phyloP scores from a whole-genome alignment of 768 basidiomycete species.

The Kwoniella europaea region DNA sequence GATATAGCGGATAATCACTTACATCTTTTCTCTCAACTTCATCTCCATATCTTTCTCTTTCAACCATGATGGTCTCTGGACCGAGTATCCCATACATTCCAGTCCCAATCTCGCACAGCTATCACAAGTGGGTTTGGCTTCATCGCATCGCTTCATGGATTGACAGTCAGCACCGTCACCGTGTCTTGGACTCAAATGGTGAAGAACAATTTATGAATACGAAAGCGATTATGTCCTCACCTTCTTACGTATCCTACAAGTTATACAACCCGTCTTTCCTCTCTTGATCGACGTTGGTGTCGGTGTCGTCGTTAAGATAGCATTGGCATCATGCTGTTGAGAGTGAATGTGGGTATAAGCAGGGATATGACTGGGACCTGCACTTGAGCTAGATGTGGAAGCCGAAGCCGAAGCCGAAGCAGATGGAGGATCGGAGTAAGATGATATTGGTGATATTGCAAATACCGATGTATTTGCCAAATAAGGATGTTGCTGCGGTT shows the following conservation, averaged over 20 bases:
- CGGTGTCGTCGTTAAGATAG: background rate
- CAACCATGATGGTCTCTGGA: conserved; percentile 7
- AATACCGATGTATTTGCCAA: conserved; percentile 8
- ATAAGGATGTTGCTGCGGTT: background rate
- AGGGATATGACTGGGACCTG: background rate
- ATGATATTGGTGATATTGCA: background rate
- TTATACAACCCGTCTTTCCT: conserved; percentile 14
- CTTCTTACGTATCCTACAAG: conserved; percentile 18
- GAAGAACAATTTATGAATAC: background rate
- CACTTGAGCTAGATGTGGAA: background rate
- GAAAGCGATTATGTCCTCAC: background rate
- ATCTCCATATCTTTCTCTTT: conserved; percentile 8
- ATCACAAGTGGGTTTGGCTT: conserved; percentile 9
- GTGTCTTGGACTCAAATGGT: too few species aligned
- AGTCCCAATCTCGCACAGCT: conserved; percentile 1
- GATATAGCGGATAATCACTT: background rate
- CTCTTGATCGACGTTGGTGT: background rate
- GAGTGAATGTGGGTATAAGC: background rate
- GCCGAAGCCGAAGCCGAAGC: background rate
- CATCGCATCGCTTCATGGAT: conserved; percentile 1
- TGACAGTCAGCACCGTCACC: background rate
- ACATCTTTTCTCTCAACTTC: conserved; percentile 5
- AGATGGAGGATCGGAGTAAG: background rate
- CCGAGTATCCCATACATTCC: conserved; percentile 14
- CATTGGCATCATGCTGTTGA: background rate